phyloP scores from a whole-genome alignment of 192 early-diverging fungal genomes.

The Podila verticillata region DNA sequence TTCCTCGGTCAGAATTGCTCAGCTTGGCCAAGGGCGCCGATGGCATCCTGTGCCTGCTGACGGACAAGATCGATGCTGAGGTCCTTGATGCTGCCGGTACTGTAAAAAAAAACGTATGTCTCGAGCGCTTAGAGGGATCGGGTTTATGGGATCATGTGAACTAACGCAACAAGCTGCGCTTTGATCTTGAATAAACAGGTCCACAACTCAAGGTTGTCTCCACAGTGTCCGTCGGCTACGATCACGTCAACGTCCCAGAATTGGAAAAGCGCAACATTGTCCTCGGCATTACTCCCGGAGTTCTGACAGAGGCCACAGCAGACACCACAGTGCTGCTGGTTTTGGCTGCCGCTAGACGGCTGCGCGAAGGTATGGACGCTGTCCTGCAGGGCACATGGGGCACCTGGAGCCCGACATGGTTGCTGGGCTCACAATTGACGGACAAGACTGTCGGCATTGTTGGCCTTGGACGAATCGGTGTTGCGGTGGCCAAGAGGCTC shows the following conservation, averaged over 20 bases:
- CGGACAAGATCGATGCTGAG: conserved; percentile 79
- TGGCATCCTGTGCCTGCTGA: conserved; percentile 73
- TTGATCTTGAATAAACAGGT: conserved; percentile 21
- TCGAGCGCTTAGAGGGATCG: neutral
- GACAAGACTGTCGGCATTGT: conserved; percentile 87
- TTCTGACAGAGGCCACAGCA: conserved; percentile 89
- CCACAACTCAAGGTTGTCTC: conserved; percentile 75
- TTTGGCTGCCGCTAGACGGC: conserved; percentile 74
- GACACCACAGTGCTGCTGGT: conserved; percentile 82
- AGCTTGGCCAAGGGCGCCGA: conserved; percentile 60
- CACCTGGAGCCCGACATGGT: conserved; percentile 70
- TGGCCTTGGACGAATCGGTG: conserved; percentile 86
- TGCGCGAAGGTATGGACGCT: conserved; percentile 59
- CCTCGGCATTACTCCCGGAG: conserved; percentile 87
- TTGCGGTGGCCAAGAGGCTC: conserved; percentile 76
- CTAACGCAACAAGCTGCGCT: too few relatives aligned
- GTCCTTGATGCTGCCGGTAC: conserved; percentile 71
- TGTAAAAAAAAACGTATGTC: too few relatives aligned
- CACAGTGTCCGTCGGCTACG: conserved; percentile 85
- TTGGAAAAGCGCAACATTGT: conserved; percentile 61
- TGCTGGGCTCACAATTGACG: conserved; percentile 78
- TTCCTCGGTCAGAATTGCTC: conserved; percentile 62
- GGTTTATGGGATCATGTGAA: neutral
- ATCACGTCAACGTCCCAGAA: conserved; percentile 75
- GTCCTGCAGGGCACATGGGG: conserved; percentile 60